Evolutionary conservation across 179 eudicot species (phyloP), one percentile per base, ranked within the genome.

Genomic region (Dionaea muscipula): DNA sequence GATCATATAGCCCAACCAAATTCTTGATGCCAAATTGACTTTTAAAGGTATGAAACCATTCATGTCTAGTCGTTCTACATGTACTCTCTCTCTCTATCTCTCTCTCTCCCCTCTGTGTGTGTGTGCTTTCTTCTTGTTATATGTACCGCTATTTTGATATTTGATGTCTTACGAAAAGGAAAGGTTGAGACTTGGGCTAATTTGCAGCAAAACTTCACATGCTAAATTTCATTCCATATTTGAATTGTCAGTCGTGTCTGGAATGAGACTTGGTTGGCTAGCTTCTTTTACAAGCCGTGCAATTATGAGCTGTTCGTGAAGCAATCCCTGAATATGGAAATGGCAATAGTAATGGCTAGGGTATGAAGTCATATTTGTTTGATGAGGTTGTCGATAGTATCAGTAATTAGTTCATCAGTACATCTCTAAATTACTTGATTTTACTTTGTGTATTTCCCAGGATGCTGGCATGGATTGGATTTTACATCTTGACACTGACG

Each of bases 251-350:
- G 98, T 50, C 96, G 98, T 47, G 82, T 91, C 63, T 91, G 98
- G 98, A 91, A 82, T 49, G 96, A 87, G 77, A 80, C 84, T 41
- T 91, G 98, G 98, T 45, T 91, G 53, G 49, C 85, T 2, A 61
- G 55, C 68, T 86, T 86, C 77, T 86, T 86, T 66, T 86, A 75
- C 79, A 87, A 91, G 70, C 98, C 98, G 27, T 91, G 98, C 78
- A 91, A 91, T 69, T 79, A 82, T 26, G 98, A 91, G 79, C 69
- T 91, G 45, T 86, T 91, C 60, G 96, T 87, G 70, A 91, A 91
- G 81, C 98, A 91, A 63, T 75, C 94, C 35, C 84, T 91, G 41
- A 91, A 91, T 50, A 91, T 91, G 98, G 96, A 91, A 73, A 91
- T 82, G 96, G 98, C 85, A 35, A 87, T 91, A 50, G 81, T 74